Evolutionary conservation across 2,329 filamentous ascomycete species (phyloP).

Genomic region (Xylaria sp.): DNA sequence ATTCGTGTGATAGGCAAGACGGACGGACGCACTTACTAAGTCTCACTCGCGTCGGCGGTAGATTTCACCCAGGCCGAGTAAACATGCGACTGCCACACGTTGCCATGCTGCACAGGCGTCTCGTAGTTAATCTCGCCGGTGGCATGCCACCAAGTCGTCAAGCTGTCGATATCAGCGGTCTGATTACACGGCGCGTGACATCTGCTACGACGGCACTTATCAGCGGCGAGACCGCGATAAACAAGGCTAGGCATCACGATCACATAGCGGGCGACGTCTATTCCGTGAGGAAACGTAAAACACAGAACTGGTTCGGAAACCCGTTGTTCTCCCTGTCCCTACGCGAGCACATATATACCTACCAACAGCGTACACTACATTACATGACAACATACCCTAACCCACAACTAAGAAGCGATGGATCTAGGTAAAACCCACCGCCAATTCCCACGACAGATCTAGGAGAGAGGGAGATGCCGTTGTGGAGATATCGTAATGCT

Average conservation of each 20-base stretch:
- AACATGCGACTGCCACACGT: constrained; percentile 8
- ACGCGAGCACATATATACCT: neutral
- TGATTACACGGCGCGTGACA: constrained; percentile 3
- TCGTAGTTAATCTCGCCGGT: constrained; percentile 19
- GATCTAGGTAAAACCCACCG: neutral
- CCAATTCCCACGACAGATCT: neutral
- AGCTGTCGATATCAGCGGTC: constrained; percentile 1
- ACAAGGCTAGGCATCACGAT: neutral
- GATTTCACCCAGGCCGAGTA: constrained; percentile 19
- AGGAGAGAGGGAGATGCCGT: neutral
- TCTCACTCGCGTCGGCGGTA: neutral
- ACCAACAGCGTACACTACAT: neutral
- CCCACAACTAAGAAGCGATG: neutral
- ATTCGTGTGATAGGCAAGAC: too few species aligned
- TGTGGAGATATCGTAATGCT: neutral
- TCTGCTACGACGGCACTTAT: neutral
- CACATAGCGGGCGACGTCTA: neutral
- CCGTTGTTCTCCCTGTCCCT: neutral
- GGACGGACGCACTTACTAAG: neutral
- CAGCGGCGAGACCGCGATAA: neutral
- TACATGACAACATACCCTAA: too few species aligned
- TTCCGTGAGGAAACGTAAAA: neutral
- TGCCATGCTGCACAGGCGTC: constrained; percentile 5
- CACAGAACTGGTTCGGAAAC: neutral
- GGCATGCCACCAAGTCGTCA: constrained; percentile 15